These are phyloP conservation scores for Fusarium virguliforme DNA, from an alignment of 2,329 filamentous ascomycete species.

Conservation along the genomic window DNA sequence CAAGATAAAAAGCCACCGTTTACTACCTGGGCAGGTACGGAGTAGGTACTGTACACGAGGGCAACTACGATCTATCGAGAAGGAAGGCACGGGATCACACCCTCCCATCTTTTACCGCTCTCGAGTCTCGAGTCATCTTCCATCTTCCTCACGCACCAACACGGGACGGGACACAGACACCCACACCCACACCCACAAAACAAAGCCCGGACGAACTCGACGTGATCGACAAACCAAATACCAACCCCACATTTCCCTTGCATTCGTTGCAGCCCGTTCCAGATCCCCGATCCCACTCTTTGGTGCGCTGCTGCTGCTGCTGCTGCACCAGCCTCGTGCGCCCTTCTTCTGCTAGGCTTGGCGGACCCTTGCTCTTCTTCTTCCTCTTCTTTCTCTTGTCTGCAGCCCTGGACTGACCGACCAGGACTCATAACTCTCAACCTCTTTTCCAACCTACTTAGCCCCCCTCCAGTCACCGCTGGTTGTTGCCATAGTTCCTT, in stretches of 20 bases:
- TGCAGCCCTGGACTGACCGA: constrained; percentile 3
- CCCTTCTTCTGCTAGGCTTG: constrained; percentile 28
- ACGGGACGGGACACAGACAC: constrained; percentile 4
- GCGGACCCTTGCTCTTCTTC: constrained; percentile 29
- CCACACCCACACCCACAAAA: constrained; percentile 31
- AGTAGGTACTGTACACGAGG: constrained; percentile 4
- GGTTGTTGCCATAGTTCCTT: constrained; percentile 16
- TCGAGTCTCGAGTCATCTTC: constrained; percentile 30
- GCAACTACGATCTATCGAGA: constrained; percentile 22
- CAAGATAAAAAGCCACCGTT: constrained; percentile 1
- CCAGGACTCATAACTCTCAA: constrained; percentile 3
- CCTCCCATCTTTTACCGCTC: constrained; percentile 12
- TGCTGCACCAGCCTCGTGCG: constrained; percentile 32
- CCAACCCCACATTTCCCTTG: constrained; percentile 40
- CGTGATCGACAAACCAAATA: constrained; percentile 42
- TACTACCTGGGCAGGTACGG: background rate
- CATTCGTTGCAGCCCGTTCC: constrained; percentile 35
- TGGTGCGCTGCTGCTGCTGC: constrained; percentile 21
- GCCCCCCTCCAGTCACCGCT: constrained; percentile 6
- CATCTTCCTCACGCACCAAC: constrained; percentile 11
- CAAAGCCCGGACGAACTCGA: constrained; percentile 22
- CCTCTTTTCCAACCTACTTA: background rate
- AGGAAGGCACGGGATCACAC: constrained; percentile 27
- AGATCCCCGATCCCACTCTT: constrained; percentile 32
- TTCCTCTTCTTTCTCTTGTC: constrained; percentile 16